Percentiles rank a stretch among this genome's conserved stretches.
These are phyloP conservation scores for Colletotrichum scovillei DNA, from an alignment of 2,329 filamentous ascomycete species.

Conservation along the genomic window DNA sequence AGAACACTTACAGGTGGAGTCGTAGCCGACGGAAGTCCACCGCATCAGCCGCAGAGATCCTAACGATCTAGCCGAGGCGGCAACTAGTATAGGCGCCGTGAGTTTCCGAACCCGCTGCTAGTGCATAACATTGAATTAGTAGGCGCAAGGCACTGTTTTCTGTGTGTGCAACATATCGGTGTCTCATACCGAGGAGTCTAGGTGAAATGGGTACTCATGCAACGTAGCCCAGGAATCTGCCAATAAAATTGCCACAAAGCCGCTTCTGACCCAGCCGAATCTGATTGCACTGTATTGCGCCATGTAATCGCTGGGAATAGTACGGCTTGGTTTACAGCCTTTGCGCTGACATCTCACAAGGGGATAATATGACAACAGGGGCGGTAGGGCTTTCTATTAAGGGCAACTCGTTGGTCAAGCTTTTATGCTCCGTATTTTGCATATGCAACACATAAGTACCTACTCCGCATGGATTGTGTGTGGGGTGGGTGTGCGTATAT, in stretches of 20 bases:
- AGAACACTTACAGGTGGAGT: neutral
- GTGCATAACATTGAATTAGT: neutral
- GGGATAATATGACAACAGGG: neutral
- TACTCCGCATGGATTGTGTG: neutral
- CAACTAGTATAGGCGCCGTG: neutral
- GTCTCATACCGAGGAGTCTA: neutral
- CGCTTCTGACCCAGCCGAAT: neutral
- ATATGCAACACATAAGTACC: neutral
- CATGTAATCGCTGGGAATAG: neutral
- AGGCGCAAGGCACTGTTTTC: neutral
- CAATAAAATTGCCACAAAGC: neutral
- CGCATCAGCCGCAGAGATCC: neutral
- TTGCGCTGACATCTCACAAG: neutral
- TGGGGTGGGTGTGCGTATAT: neutral
- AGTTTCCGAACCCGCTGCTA: neutral
- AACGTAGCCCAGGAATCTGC: neutral
- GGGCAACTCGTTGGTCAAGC: neutral
- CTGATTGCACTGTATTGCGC: neutral
- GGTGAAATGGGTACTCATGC: neutral
- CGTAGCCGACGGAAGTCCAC: neutral
- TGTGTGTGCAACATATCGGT: neutral
- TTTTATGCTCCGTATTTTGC: neutral
- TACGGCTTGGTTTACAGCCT: neutral
- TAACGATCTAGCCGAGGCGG: neutral
- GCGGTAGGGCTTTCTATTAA: neutral